Evolutionary conservation across 257 asterid genomes (phyloP).

Genomic region (Solanum lignicaule): DNA sequence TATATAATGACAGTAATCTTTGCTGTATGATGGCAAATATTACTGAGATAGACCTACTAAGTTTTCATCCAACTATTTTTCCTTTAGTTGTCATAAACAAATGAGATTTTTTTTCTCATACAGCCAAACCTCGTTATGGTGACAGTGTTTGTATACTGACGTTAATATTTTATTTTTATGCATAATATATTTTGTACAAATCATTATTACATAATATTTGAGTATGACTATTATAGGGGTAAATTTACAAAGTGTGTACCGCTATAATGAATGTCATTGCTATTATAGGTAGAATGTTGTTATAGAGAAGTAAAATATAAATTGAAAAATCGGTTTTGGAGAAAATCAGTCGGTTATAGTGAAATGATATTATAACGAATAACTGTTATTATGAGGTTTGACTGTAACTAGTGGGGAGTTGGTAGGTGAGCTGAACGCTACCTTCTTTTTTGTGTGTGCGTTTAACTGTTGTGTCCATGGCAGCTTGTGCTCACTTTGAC

Average conservation of each 20-base stretch:
- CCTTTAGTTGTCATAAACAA: neutral
- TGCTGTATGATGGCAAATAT: neutral
- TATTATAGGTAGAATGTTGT: too few relatives aligned
- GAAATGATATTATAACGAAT: neutral
- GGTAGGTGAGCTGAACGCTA: neutral
- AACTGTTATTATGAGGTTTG: neutral
- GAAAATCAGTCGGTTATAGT: neutral
- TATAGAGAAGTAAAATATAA: neutral
- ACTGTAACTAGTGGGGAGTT: constrained; percentile 7
- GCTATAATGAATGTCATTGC: too few relatives aligned
- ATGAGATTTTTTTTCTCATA: neutral
- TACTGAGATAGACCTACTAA: neutral
- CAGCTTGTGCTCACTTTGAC: neutral
- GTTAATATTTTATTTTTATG: neutral
- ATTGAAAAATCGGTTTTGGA: neutral
- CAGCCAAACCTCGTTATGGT: neutral
- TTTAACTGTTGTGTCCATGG: neutral
- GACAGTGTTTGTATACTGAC: neutral
- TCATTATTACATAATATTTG: too few relatives aligned
- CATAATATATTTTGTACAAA: neutral
- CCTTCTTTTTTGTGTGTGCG: neutral
- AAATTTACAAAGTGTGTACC: neutral
- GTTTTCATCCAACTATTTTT: constrained; percentile 5
- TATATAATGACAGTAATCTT: neutral
- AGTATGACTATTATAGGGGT: neutral